Evolutionary conservation across 2,329 filamentous ascomycete species (phyloP), one percentile per base, ranked within the genome.

Genomic region (Lachnellula subtilissima): DNA sequence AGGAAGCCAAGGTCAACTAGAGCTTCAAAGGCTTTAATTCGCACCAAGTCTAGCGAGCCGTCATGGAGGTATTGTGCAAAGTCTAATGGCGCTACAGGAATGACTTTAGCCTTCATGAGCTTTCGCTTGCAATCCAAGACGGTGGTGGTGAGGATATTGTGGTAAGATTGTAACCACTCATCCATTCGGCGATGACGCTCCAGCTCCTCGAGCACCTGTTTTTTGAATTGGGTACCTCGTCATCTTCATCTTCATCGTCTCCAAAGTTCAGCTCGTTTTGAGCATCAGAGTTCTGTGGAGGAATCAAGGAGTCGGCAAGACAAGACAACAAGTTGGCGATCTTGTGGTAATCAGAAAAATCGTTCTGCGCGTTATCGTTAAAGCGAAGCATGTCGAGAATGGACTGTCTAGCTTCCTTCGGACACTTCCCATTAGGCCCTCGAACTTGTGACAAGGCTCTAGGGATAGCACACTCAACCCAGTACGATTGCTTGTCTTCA

Each of bases 281-380:
- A 19, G 72, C 68, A 12, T 70, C 74, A 64, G n/a, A 17, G 11
- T 45, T 45, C 46, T 48, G 23, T 46, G 40, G 22, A 32, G 78
- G 77, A 49, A 86, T 77, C 25, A 85, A 73, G n/a, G 81, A 84
- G 0, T 77, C 78, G 1, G 83, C 78, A 25, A 87, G 71, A 0
- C 80, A 78, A 43, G 78, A 76, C 76, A 99, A 88, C 23, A 99
- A 78, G 22, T 81, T 88, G 7, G 91, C 85, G 53, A 99, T 84
- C 69, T 97, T 99, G 66, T 89, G 86, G 60, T 92, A 87, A 67
- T 99, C 95, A 5, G 92, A 96, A 68, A 84, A 95, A 50, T 86
- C 74, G 65, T 99, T 99, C 58, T 89, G 87, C 2, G 88, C 86
- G 69, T 99, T 99, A 73, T 99, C 92, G 69, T 99, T 99, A 75